Evolutionary conservation across 1,284 basidiomycete species (phyloP).

Genomic region (Entoloma clypeatum): DNA sequence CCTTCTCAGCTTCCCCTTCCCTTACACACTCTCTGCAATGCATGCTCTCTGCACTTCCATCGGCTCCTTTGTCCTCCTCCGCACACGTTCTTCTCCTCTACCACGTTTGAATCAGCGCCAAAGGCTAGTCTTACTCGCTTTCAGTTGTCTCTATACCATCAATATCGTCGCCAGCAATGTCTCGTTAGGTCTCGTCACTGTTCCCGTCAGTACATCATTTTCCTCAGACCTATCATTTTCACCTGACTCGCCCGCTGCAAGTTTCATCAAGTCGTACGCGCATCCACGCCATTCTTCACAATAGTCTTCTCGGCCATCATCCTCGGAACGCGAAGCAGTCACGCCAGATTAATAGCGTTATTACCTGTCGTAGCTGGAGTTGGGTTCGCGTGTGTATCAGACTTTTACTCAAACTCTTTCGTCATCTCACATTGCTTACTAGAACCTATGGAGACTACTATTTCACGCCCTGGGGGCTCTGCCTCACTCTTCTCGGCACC

Average conservation of each 20-base stretch:
- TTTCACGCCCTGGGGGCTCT: constrained; percentile 77
- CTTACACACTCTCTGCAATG: constrained; percentile 85
- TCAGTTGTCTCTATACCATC: constrained; percentile 85
- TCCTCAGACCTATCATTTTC: not conserved
- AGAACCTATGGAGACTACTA: constrained; percentile 92
- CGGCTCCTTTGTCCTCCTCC: constrained; percentile 71
- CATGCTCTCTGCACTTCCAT: constrained; percentile 81
- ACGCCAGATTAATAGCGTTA: constrained; percentile 67
- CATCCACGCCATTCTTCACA: constrained; percentile 87
- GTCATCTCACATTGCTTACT: constrained; percentile 8
- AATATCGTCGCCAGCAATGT: constrained; percentile 93
- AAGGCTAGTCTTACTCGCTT: constrained; percentile 64
- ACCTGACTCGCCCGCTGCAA: constrained; percentile 26
- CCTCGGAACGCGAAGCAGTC: constrained; percentile 49
- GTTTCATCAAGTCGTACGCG: constrained; percentile 96
- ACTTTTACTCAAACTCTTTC: constrained; percentile 1
- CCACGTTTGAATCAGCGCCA: constrained; percentile 40
- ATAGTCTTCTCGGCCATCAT: constrained; percentile 68
- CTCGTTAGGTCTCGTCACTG: constrained; percentile 83
- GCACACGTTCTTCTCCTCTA: constrained; percentile 24
- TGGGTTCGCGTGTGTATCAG: constrained; percentile 78
- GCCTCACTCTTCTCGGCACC: constrained; percentile 84
- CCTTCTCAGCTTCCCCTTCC: constrained; percentile 86
- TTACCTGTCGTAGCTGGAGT: constrained; percentile 89
- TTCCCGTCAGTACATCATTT: constrained; percentile 63